Conservation (phyloP, 768 basidiomycete species). For the Termitomyces sp. region DNA sequence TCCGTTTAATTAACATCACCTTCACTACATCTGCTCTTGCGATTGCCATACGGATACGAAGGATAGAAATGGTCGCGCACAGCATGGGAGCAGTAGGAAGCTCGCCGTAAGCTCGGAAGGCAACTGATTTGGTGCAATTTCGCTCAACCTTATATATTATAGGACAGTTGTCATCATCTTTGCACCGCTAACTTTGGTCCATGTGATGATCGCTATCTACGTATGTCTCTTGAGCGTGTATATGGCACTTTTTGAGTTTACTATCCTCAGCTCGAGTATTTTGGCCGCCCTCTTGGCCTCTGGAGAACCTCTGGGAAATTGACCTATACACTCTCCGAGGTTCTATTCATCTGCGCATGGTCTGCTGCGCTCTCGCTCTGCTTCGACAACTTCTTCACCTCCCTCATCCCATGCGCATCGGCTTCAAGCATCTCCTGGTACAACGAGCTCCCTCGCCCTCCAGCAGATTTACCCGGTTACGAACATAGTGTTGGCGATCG, state of each 20-base stretch:
- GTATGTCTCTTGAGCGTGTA: conserved; percentile 36
- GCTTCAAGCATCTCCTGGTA: conserved; percentile 66
- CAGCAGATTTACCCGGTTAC: conserved; percentile 32
- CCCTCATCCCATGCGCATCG: conserved; percentile 71
- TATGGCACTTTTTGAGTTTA: not conserved
- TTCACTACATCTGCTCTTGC: conserved; percentile 78
- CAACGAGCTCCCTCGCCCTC: conserved; percentile 54
- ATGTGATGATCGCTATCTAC: conserved; percentile 84
- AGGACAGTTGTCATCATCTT: conserved; percentile 85
- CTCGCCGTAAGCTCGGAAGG: conserved; percentile 55
- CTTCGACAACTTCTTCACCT: conserved; percentile 92
- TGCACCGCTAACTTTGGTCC: conserved; percentile 74
- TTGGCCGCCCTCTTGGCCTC: conserved; percentile 85
- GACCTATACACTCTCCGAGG: conserved; percentile 81
- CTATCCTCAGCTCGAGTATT: conserved; percentile 76
- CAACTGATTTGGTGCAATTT: not conserved
- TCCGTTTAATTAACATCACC: conserved; percentile 79
- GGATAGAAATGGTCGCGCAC: conserved; percentile 41
- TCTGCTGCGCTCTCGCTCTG: conserved; percentile 82
- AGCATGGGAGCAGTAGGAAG: conserved; percentile 74
- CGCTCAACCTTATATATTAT: not conserved
- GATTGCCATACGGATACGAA: conserved; percentile 71
- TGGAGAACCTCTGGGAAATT: conserved; percentile 88
- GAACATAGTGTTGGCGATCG: conserved; percentile 45
- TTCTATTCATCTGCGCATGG: conserved; percentile 92